Conservation (phyloP, 139 green algal species). For the Nannochloris sp. region DNA sequence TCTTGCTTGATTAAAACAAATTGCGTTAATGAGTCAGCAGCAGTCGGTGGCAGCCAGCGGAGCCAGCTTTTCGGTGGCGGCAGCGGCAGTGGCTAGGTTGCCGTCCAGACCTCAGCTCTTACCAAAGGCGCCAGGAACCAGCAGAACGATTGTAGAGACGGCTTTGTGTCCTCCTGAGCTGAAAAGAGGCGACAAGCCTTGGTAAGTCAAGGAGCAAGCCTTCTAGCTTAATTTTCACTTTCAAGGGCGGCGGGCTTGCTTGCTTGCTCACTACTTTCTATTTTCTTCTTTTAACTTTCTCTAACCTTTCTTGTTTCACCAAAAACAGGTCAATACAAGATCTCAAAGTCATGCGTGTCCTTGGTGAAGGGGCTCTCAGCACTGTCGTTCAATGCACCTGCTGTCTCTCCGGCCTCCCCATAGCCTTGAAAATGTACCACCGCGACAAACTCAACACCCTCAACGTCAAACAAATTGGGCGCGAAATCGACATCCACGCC, state of each 20-base stretch:
- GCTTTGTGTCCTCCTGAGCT: slow-evolving; percentile 11
- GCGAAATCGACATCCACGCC: slow-evolving; percentile 71
- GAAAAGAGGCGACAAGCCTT: slow-evolving; percentile 5
- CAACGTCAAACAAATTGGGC: slow-evolving; percentile 54
- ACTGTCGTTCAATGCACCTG: slow-evolving; percentile 39
- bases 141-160: slow-evolving; percentile 23
- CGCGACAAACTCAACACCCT: slow-evolving; percentile 53
- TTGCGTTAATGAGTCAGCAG: no score
- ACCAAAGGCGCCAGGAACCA: neutral
- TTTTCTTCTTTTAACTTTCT: neutral
- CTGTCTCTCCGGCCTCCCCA: slow-evolving; percentile 22
- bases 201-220: neutral
- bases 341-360: slow-evolving; percentile 8
- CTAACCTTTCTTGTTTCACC: neutral
- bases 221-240: no score
- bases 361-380: slow-evolving; percentile 23
- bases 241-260: no score
- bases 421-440: slow-evolving; percentile 74
- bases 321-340: slow-evolving; percentile 12
- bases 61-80: neutral
- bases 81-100: no score
- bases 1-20: no score
- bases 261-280: no score
- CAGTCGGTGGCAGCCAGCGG: neutral
- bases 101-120: neutral